Evolutionary conservation across 352 stramenopile genomes (phyloP), one percentile per base, ranked within the genome.

Genomic region (Phytophthora nicotianae): DNA sequence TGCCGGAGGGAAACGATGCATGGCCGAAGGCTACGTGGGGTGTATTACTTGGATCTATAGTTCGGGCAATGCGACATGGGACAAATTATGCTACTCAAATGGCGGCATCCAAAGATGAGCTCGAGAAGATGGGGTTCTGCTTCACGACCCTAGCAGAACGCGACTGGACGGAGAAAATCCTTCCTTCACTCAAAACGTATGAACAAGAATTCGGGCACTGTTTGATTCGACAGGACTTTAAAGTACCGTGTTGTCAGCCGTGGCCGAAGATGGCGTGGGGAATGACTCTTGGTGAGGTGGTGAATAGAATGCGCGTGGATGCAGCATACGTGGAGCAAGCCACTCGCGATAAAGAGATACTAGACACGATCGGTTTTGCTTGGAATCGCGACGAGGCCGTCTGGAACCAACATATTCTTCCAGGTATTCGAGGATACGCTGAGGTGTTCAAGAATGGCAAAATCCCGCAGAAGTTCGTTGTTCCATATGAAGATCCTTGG

Each of bases 161-260:
- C 24, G 45, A 50, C 23, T 50, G 45, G 45, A 37, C 23, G 45
- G 45, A 50, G 10, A 50, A 50, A 16, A 38, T 50, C 9, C 21
- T 50, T 35, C 45, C 45, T 50, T 24, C 45, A 4, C 17, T 50
- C 3, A 35, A 50, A 24, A 27, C 24, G 24, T 14, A 50, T 50
- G 24, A 7, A 33, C 21, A 38, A 0, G 24, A 50, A 23, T 50
- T 50, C 29, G 45, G 23, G 7, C 43, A 50, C 21, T 50, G 43
- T 33, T 14, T 50, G 4, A 27, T 50, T 17, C 6, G 23, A 14
- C 45, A 38, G 16, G 5, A 3, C 19, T 37, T 50, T 38, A 50
- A 50, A 10, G 32, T 38, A 5, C 32, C 32, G 13, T 38, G 11
- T 6, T 38, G 10, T 0, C 32, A 38, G 5, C 45, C 45, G 17